Base-by-base conservation (phyloP, 2,329 filamentous ascomycete species). In the Paraconiothyrium brasiliense region DNA sequence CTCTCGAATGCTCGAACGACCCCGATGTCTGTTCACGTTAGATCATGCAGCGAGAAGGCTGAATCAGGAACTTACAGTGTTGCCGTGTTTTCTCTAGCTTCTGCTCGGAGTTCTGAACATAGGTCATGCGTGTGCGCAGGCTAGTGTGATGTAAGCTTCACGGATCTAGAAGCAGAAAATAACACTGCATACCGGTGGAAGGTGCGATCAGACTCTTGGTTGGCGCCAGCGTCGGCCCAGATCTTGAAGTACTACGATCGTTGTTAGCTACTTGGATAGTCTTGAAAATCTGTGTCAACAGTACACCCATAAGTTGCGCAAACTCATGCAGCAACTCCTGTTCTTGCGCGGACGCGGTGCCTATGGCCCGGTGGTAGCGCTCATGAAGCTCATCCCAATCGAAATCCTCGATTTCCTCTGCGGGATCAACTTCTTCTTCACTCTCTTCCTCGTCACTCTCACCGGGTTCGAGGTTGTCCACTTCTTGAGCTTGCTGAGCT, bases 371-470 rank as follows among this genome's bases (percentile, higher is more conserved):
- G 61, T 89, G 84, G 69, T 93, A 97, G 46, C 87, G 86, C 1
- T 81, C 74, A 76, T 93, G 85, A 35, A 97, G 89, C n/a, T 90
- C 85, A 2, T 89, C 83, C 93, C 93, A 97, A 78, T 94, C 87
- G 71, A 92, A 93, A 72, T 80, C 57, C 49, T 81, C 78, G 62
- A 92, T 71, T 32, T 60, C 58, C 9, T 71, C 63, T 6, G 71
- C 72, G 9, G 76, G 74, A 27, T 76, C 72, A 16, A 57, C 35
- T 10, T 73, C 68, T 5, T 71, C 56, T 22, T 67, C 58, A 8
- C 61, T 44, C 5, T 65, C 57, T 8, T 70, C 61, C 8, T 64
- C 61, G 32, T 50, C 30, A 27, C 62, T 58, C 20, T 66, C 57
- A 8, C 58, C 37, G 27, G 24, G 49, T 32, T 67, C 35, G 60